Percentiles rank a stretch among this genome's conserved stretches.
Conservation (phyloP, 441 rosid species). For the Populus trichocarpa region DNA sequence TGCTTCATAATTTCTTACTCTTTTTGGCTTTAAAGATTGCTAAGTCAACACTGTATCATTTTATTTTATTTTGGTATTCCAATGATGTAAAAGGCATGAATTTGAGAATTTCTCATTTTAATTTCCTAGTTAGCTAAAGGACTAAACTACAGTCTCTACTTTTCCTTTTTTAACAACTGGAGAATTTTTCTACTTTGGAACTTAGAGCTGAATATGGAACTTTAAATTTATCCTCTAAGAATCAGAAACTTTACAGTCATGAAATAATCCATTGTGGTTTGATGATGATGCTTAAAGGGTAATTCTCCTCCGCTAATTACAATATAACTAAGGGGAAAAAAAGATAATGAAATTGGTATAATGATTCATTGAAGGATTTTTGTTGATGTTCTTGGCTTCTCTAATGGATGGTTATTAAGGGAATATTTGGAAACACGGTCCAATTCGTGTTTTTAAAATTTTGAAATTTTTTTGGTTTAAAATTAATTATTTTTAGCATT, state of each 20-base stretch:
- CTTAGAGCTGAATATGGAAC: not conserved
- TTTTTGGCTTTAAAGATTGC: not conserved
- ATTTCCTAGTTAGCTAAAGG: not conserved
- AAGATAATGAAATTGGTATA: not conserved
- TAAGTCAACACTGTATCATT: too few relatives aligned
- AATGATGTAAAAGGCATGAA: too few relatives aligned
- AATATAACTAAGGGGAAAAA: too few relatives aligned
- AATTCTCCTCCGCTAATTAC: not conserved
- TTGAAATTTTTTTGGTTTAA: too few relatives aligned
- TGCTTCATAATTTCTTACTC: not conserved
- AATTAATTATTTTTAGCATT: too few relatives aligned
- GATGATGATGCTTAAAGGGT: not conserved
- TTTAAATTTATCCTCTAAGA: not conserved
- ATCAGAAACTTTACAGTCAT: too few relatives aligned
- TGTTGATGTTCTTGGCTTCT: not conserved
- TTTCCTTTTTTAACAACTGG: not conserved
- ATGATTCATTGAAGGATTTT: not conserved
- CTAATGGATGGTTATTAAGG: fast-evolving
- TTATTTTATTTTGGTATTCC: too few relatives aligned
- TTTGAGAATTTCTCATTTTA: too few relatives aligned
- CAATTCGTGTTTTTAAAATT: too few relatives aligned
- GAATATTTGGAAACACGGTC: fast-evolving
- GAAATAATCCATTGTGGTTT: not conserved
- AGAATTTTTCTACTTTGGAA: not conserved
- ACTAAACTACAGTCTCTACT: not conserved